Percentiles rank a stretch among this genome's conserved stretches.
phyloP scores from a whole-genome alignment of 805 yeast species.

The Saccharomyces eubayanus region DNA sequence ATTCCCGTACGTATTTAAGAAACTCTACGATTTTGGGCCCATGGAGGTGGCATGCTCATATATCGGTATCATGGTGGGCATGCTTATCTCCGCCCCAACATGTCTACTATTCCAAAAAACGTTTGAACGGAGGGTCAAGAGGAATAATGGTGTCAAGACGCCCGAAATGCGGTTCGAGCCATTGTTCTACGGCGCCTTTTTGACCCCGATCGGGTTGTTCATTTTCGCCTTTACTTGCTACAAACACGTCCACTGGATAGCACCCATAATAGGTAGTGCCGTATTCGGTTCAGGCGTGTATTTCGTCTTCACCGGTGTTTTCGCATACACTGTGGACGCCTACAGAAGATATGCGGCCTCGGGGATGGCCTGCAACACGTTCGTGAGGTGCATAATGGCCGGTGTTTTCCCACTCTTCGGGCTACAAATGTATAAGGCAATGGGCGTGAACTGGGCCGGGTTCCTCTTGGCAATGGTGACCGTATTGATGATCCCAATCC shows the following conservation, averaged over 20 bases:
- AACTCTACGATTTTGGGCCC: slow-evolving; percentile 42
- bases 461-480: slow-evolving; percentile 44
- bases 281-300: slow-evolving; percentile 66
- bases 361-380: slow-evolving; percentile 43
- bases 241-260: slow-evolving; percentile 59
- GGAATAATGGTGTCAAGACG: slow-evolving; percentile 40
- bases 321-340: slow-evolving; percentile 58
- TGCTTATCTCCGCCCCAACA: slow-evolving; percentile 38
- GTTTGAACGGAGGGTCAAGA: slow-evolving; percentile 36
- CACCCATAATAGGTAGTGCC: slow-evolving; percentile 62
- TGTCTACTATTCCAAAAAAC: slow-evolving; percentile 37
- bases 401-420: slow-evolving; percentile 54
- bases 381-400: slow-evolving; percentile 45
- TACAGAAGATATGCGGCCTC: slow-evolving; percentile 49
- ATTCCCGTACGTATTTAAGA: slow-evolving; percentile 50
- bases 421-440: slow-evolving; percentile 44
- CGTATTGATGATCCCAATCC: slow-evolving; percentile 44
- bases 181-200: slow-evolving; percentile 56
- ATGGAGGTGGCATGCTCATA: slow-evolving; percentile 60
- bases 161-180: slow-evolving; percentile 57
- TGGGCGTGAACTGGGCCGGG: slow-evolving; percentile 54
- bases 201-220: slow-evolving; percentile 57
- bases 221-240: slow-evolving; percentile 73
- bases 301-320: slow-evolving; percentile 56
- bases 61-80: slow-evolving; percentile 48